Conservation (phyloP, 2,329 filamentous ascomycete genomes). For the Penicillium sp. region DNA sequence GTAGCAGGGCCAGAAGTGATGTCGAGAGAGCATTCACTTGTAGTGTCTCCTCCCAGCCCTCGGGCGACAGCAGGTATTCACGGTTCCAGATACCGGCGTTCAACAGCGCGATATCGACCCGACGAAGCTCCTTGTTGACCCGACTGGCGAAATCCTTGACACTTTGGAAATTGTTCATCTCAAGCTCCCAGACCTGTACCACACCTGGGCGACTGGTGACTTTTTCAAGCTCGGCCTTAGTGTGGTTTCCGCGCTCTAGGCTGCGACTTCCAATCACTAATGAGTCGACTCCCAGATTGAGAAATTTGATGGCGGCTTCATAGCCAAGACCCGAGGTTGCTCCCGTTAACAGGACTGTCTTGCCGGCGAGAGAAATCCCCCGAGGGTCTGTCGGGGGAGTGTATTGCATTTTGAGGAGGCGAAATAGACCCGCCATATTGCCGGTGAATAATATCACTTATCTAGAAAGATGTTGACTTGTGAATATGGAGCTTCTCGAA, state of each 20-base stretch:
- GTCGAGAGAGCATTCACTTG: conserved; percentile 62
- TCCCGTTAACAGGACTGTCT: conserved; percentile 52
- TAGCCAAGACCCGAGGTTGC: conserved; percentile 53
- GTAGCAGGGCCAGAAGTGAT: conserved; percentile 52
- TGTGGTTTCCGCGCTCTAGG: conserved; percentile 42
- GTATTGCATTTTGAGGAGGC: conserved; percentile 32
- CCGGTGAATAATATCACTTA: background rate
- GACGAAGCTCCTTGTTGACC: conserved; percentile 35
- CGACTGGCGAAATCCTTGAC: conserved; percentile 45
- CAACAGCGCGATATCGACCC: conserved; percentile 48
- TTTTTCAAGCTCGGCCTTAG: conserved; percentile 41
- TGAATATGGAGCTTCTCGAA: background rate
- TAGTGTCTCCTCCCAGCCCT: conserved; percentile 54
- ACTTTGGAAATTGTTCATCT: conserved; percentile 48
- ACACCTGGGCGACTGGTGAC: conserved; percentile 31
- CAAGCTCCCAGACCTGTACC: conserved; percentile 48
- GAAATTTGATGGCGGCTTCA: conserved; percentile 51
- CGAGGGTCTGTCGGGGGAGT: conserved; percentile 39
- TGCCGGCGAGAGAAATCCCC: conserved; percentile 42
- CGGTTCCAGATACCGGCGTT: conserved; percentile 48
- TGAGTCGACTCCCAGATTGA: conserved; percentile 41
- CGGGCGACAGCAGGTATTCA: conserved; percentile 35
- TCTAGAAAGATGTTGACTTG: background rate
- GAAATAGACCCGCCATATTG: conserved; percentile 30
- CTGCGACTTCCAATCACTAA: conserved; percentile 52